A percentile compares a stretch with the other conserved stretches of the same genome.
Evolutionary conservation across 208 protist genomes (phyloP).

Genomic region (Leishmania guyanensis): DNA sequence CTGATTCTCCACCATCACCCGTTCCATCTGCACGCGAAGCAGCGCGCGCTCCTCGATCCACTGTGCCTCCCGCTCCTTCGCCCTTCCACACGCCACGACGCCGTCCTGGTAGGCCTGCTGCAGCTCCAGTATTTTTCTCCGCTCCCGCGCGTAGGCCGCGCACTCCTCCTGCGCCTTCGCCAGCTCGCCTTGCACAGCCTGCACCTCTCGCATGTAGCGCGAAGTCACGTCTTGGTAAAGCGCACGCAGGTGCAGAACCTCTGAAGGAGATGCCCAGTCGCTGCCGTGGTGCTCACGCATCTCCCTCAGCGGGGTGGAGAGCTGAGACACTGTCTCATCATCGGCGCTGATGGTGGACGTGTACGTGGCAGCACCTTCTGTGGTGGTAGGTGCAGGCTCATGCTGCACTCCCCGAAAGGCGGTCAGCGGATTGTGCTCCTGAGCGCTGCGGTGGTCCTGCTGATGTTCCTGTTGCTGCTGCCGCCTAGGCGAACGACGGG

Average conservation of each 20-base stretch:
- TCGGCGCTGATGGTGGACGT: slow-evolving; percentile 6
- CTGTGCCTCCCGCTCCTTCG: slow-evolving; percentile 29
- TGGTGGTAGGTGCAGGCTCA: neutral
- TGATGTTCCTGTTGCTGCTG: neutral
- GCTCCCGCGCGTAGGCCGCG: slow-evolving; percentile 31
- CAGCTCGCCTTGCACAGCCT: slow-evolving; percentile 35
- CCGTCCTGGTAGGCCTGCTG: slow-evolving; percentile 48
- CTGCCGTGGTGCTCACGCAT: neutral
- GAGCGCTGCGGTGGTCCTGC: neutral
- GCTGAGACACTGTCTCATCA: slow-evolving; percentile 1
- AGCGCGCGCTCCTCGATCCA: slow-evolving; percentile 71
- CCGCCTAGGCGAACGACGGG: neutral
- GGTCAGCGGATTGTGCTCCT: neutral
- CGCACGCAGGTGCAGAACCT: slow-evolving; percentile 67
- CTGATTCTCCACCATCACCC: slow-evolving; percentile 66
- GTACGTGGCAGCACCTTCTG: neutral
- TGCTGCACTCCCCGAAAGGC: neutral
- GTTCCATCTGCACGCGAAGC: slow-evolving; percentile 59
- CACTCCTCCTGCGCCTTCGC: slow-evolving; percentile 33
- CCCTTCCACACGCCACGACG: slow-evolving; percentile 26
- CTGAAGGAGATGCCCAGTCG: slow-evolving; percentile 77
- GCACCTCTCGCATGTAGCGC: slow-evolving; percentile 46
- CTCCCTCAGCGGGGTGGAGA: neutral
- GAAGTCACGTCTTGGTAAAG: slow-evolving; percentile 36
- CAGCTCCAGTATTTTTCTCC: slow-evolving; percentile 30